Evolutionary conservation across 768 basidiomycete genomes (phyloP), one percentile per base, ranked within the genome.

Genomic region (Butyriboletus loyo): DNA sequence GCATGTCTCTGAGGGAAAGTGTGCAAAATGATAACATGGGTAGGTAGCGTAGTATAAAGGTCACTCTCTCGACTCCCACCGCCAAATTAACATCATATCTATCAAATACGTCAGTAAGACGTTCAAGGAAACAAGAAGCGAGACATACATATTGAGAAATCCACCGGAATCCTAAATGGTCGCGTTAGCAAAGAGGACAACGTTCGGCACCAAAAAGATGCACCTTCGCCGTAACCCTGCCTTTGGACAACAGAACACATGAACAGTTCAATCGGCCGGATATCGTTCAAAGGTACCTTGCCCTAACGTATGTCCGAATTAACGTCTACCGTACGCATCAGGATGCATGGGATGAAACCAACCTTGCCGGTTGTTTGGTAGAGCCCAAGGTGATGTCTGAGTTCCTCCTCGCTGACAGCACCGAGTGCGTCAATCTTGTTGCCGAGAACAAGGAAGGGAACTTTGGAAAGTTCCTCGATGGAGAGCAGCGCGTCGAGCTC

Each of bases 331-430:
- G 21, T 28, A 19, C 3, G 36, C 19, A 30, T 17, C 22, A 21
- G 17, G 3, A 55, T 9, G 22, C 7, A 15, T 37, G 36, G 3
- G 36, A 39, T 13, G 49, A 34, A 37, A 55, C 52, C 74, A 40
- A 94, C 95, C 87, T 99, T 98, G 69, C 97, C 97, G 22, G 97
- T 99, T n/a, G 97, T 99, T 74, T 98, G 94, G 75, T 95, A 97
- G 44, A 99, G 76, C 15, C 97, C 97, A 39, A 99, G 80, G 58
- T 93, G 84, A 66, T 98, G 92, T 67, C 97, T 87, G 58, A 99
- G 77, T 71, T 99, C 94, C 66, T 99, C 96, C 73, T 99, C 97
- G 56, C 89, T 92, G 57, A 99, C 95, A 35, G 97, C 97, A 35
- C 94, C 93, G 6, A 88, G 84, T n/a, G 95, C 95, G 66, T 98